Evolutionary conservation across 2,329 filamentous ascomycete species (phyloP).

Genomic region (Aspergillus spinulosporus): DNA sequence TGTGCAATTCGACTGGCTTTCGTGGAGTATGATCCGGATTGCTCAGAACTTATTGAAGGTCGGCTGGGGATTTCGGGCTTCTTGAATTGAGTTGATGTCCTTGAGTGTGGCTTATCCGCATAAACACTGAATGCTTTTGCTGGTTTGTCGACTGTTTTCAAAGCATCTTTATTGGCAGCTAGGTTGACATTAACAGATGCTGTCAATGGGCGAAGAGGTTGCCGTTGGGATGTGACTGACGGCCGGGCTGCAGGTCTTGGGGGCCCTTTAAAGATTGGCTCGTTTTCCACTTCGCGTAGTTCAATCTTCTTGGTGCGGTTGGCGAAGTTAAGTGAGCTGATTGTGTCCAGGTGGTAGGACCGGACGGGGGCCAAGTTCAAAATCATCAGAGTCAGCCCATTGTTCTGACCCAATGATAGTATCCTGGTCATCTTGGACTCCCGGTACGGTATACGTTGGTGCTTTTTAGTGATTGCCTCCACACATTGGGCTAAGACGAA

Average conservation of each 20-base stretch:
- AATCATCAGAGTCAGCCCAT: constrained; percentile 95
- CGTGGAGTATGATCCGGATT: constrained; percentile 44
- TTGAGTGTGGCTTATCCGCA: constrained; percentile 61
- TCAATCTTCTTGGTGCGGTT: constrained; percentile 96
- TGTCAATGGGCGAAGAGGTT: constrained; percentile 75
- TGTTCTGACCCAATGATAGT: constrained; percentile 86
- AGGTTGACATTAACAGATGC: constrained; percentile 73
- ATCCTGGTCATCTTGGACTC: constrained; percentile 98
- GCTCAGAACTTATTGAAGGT: constrained; percentile 40
- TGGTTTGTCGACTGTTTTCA: constrained; percentile 66
- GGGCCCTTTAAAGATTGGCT: constrained; percentile 79
- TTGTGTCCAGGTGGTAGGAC: constrained; percentile 88
- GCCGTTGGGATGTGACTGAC: constrained; percentile 57
- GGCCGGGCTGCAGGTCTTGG: constrained; percentile 54
- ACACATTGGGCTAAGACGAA: constrained; percentile 95
- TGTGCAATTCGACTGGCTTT: constrained; percentile 48
- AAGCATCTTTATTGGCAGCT: constrained; percentile 52
- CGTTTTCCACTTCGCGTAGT: constrained; percentile 91
- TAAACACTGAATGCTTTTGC: constrained; percentile 85
- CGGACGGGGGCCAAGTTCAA: constrained; percentile 88
- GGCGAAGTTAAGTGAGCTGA: constrained; percentile 92
- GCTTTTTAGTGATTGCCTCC: constrained; percentile 81
- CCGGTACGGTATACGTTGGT: constrained; percentile 79
- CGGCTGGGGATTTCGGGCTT: constrained; percentile 49
- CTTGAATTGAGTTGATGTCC: constrained; percentile 45